Percentiles rank a stretch among this genome's conserved stretches.
phyloP scores from a whole-genome alignment of 2,329 filamentous ascomycete species.

The Stemphylium lycopersici region DNA sequence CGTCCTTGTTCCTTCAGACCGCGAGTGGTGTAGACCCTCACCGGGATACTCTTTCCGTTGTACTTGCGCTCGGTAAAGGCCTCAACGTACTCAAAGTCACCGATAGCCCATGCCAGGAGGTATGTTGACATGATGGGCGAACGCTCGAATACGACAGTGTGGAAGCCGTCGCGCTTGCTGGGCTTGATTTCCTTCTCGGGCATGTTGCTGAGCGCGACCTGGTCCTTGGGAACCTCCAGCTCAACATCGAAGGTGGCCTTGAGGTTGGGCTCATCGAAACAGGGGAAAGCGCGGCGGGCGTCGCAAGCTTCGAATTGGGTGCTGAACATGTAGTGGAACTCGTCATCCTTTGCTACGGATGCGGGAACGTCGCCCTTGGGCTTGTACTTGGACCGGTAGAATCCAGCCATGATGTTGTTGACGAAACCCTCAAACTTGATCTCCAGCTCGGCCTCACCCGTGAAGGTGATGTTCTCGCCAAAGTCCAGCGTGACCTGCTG shows the following conservation, averaged over 20 bases:
- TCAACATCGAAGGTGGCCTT: slow-evolving; percentile 96
- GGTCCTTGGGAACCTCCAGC: slow-evolving; percentile 87
- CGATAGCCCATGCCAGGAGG: slow-evolving; percentile 91
- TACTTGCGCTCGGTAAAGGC: slow-evolving; percentile 88
- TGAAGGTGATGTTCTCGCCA: slow-evolving; percentile 69
- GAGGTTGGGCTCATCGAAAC: slow-evolving; percentile 96
- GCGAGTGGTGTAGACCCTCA: slow-evolving; percentile 92
- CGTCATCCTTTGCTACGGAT: slow-evolving; percentile 76
- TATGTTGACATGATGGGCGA: slow-evolving; percentile 97
- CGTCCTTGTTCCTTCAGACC: slow-evolving; percentile 92
- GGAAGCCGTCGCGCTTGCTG: slow-evolving; percentile 71
- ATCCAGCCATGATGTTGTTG: slow-evolving; percentile 87
- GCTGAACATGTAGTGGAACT: slow-evolving; percentile 75
- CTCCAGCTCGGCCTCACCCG: slow-evolving; percentile 69
- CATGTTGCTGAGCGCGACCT: slow-evolving; percentile 95
- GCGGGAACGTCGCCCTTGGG: slow-evolving; percentile 72
- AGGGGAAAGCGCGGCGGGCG: slow-evolving; percentile 92
- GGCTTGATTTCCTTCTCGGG: slow-evolving; percentile 77
- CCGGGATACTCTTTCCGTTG: slow-evolving; percentile 87
- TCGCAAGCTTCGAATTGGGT: slow-evolving; percentile 98
- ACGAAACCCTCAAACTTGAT: slow-evolving; percentile 81
- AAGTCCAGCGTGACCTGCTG: slow-evolving; percentile 85
- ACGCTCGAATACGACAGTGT: slow-evolving; percentile 88
- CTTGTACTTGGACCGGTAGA: slow-evolving; percentile 95
- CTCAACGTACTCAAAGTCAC: slow-evolving; percentile 97